A percentile compares a stretch with the other conserved stretches of the same genome.
Evolutionary conservation across 2,329 filamentous ascomycete species (phyloP).

Genomic region (Penicillium janthinellum): DNA sequence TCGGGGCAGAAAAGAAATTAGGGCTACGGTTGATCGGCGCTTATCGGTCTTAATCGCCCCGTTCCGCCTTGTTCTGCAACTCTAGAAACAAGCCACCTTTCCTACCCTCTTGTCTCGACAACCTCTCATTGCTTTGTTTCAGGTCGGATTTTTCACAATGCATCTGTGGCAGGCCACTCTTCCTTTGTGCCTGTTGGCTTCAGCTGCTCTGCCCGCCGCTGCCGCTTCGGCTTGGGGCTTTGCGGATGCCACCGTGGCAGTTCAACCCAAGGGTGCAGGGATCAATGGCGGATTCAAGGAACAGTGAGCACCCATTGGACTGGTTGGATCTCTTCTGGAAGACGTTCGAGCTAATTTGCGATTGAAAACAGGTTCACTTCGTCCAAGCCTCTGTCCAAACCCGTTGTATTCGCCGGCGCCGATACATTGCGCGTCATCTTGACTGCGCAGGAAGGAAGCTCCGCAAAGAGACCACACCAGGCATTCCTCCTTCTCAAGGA

Average conservation of each 20-base stretch:
- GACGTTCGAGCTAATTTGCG: conserved; percentile 9
- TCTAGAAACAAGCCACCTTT: conserved; percentile 16
- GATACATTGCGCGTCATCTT: conserved; percentile 81
- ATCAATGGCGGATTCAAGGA: conserved; percentile 57
- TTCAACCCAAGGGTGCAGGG: conserved; percentile 62
- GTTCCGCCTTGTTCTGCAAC: conserved; percentile 29
- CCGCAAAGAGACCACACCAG: conserved; percentile 85
- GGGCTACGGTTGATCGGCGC: conserved; percentile 36
- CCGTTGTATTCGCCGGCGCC: conserved; percentile 64
- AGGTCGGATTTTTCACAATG: conserved; percentile 33
- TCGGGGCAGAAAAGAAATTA: conserved; percentile 39
- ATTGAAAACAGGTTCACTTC: conserved; percentile 56
- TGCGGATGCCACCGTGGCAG: conserved; percentile 63
- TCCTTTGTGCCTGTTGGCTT: conserved; percentile 41
- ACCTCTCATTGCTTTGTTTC: conserved; percentile 2
- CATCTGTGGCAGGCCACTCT: conserved; percentile 39
- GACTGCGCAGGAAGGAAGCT: conserved; percentile 76
- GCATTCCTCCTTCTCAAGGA: conserved; percentile 86
- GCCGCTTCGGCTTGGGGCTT: conserved; percentile 63
- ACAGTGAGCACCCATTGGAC: conserved; percentile 46
- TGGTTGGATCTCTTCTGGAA: background rate
- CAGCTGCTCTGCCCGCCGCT: conserved; percentile 36
- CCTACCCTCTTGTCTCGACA: conserved; percentile 9
- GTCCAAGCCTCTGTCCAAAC: conserved; percentile 62
- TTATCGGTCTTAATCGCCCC: conserved; percentile 25